Conservation (phyloP, 2,329 filamentous ascomycete genomes). For the Periglandula ipomoeae region DNA sequence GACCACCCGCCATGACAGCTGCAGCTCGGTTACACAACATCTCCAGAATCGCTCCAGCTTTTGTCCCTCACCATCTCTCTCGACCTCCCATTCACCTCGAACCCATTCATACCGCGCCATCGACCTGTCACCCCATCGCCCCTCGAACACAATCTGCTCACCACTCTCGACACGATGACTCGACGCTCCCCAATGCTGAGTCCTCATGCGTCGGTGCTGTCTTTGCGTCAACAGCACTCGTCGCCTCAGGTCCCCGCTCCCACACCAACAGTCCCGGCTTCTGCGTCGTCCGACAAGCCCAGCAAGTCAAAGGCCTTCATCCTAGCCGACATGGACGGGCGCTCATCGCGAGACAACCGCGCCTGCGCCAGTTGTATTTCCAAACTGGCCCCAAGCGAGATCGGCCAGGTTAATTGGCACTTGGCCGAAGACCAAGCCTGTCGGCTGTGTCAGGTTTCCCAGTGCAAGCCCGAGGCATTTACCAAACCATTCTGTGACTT, state of each 20-base stretch:
- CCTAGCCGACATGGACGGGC: slow-evolving; percentile 30
- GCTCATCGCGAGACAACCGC: slow-evolving; percentile 22
- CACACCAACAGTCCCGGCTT: slow-evolving; percentile 8
- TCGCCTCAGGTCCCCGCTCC: slow-evolving; percentile 19
- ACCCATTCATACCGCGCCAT: not conserved
- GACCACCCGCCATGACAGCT: no score
- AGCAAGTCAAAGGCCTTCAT: slow-evolving; percentile 36
- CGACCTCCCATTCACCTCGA: no score
- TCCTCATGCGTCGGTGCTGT: slow-evolving; percentile 34
- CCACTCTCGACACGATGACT: slow-evolving; percentile 27
- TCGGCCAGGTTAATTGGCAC: slow-evolving; percentile 23
- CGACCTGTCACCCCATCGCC: no score
- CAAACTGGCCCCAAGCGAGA: slow-evolving; percentile 20
- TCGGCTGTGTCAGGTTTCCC: slow-evolving; percentile 27
- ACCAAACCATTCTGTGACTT: slow-evolving; percentile 82
- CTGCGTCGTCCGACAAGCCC: slow-evolving; percentile 1
- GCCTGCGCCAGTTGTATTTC: slow-evolving; percentile 31
- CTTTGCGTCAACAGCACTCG: slow-evolving; percentile 31
- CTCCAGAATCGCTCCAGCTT: no score
- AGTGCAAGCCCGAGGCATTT: slow-evolving; percentile 52
- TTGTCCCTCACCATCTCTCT: no score
- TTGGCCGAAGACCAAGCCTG: slow-evolving; percentile 19
- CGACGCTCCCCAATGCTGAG: slow-evolving; percentile 35
- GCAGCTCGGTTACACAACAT: no score
- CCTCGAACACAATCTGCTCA: not conserved